Percentiles rank a stretch among this genome's conserved stretches.
Evolutionary conservation across 805 yeast genomes (phyloP).

Genomic region (Trichomonascus vanleenenianus): DNA sequence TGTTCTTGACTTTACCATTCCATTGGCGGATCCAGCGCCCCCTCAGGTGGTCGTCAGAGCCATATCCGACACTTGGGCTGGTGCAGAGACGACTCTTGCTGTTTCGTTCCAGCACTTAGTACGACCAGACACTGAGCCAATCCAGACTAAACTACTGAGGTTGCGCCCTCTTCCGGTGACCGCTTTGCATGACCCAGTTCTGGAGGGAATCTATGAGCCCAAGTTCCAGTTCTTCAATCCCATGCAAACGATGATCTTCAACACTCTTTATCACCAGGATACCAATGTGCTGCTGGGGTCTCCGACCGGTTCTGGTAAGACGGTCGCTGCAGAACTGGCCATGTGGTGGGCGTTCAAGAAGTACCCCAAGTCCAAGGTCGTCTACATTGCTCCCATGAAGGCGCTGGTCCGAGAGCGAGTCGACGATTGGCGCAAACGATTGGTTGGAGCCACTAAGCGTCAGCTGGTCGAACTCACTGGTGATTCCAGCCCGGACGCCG

Average conservation of each 20-base stretch:
- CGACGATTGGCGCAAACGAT: constrained; percentile 63
- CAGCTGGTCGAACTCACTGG: constrained; percentile 74
- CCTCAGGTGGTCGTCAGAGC: constrained; percentile 76
- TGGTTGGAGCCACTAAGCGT: constrained; percentile 37
- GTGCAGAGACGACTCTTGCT: constrained; percentile 66
- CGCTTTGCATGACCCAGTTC: constrained; percentile 60
- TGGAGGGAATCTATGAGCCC: constrained; percentile 59
- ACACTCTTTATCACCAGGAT: constrained; percentile 71
- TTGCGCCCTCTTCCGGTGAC: constrained; percentile 80
- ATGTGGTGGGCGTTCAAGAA: constrained; percentile 92
- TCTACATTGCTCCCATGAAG: constrained; percentile 85
- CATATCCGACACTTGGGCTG: constrained; percentile 83
- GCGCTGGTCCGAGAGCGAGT: constrained; percentile 80
- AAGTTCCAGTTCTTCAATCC: constrained; percentile 89
- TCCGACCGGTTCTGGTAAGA: constrained; percentile 98
- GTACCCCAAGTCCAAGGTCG: constrained; percentile 71
- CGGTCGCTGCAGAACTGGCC: constrained; percentile 93
- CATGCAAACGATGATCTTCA: constrained; percentile 97
- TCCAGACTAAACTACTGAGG: constrained; percentile 71
- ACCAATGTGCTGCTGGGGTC: constrained; percentile 88
- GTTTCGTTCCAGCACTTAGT: constrained; percentile 87
- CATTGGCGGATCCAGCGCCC: constrained; percentile 82
- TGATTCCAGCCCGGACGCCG: constrained; percentile 68
- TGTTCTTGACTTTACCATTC: constrained; percentile 87
- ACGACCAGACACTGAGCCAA: constrained; percentile 78